Conservation (phyloP, 1,284 basidiomycete species). For the Phellopilus nigrolimitatus region DNA sequence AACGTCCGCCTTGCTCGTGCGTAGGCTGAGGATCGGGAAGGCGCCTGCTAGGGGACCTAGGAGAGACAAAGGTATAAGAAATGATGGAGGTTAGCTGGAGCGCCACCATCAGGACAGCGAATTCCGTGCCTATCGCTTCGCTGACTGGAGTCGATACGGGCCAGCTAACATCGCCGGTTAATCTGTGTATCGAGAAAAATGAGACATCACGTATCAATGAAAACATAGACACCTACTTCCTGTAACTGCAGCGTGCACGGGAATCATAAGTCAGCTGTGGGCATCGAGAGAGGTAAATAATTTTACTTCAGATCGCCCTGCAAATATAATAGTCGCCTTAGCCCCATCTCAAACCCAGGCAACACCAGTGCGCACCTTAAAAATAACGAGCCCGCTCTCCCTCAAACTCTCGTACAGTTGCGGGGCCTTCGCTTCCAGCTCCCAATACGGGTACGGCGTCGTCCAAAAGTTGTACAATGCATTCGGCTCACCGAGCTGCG, state of each 20-base stretch:
- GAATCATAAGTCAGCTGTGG: constrained; percentile 4
- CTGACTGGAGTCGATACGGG: constrained; percentile 77
- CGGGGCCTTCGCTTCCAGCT: constrained; percentile 61
- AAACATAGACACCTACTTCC: constrained; percentile 54
- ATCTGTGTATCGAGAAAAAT: constrained; percentile 39
- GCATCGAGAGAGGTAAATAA: not conserved
- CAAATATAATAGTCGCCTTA: constrained; percentile 1
- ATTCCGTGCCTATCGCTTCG: constrained; percentile 64
- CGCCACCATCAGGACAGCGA: constrained; percentile 6
- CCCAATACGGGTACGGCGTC: constrained; percentile 76
- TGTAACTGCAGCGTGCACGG: constrained; percentile 50
- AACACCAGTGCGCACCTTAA: constrained; percentile 57
- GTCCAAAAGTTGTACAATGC: constrained; percentile 77
- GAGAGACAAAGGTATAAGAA: not conserved
- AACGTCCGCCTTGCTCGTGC: constrained; percentile 97
- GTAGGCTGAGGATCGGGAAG: constrained; percentile 78
- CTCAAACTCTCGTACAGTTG: constrained; percentile 56
- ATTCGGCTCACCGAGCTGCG: constrained; percentile 51
- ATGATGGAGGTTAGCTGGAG: constrained; percentile 12
- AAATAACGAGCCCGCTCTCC: constrained; percentile 78
- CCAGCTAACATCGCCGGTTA: constrained; percentile 90
- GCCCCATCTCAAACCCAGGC: not conserved
- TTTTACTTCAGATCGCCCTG: constrained; percentile 86
- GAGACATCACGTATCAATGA: constrained; percentile 29
- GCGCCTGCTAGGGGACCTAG: constrained; percentile 74